phyloP scores from a whole-genome alignment of 2,329 filamentous ascomycete genomes.

The Verticillium albo-atrum region DNA sequence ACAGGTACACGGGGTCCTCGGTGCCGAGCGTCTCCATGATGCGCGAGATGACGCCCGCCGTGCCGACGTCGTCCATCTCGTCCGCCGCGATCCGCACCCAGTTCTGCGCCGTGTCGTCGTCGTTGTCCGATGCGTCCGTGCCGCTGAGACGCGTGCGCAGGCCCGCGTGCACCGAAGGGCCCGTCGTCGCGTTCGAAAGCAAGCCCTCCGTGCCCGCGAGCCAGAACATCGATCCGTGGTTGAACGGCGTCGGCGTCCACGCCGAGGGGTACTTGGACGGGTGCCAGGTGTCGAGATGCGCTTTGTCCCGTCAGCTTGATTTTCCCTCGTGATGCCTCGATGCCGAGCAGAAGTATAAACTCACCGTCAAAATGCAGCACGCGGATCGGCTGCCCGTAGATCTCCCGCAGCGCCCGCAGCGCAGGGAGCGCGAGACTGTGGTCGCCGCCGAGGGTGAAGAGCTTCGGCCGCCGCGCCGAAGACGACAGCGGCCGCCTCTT shows the following conservation, averaged over 20 bases:
- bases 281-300: constrained; percentile 82
- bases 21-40: constrained; percentile 71
- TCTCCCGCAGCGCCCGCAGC: constrained; percentile 58
- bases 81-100: constrained; percentile 79
- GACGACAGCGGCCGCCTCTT: constrained; percentile 28
- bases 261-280: constrained; percentile 73
- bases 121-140: constrained; percentile 61
- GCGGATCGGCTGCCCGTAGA: constrained; percentile 58
- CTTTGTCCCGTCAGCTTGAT: constrained; percentile 19
- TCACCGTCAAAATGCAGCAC: constrained; percentile 71
- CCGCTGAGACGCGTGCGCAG: constrained; percentile 72
- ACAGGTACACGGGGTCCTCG: constrained; percentile 75
- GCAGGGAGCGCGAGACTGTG: constrained; percentile 68
- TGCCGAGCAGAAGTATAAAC: no score
- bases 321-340: neutral
- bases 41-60: constrained; percentile 60
- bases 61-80: constrained; percentile 81
- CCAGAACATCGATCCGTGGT: constrained; percentile 91
- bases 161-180: constrained; percentile 76
- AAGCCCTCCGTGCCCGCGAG: constrained; percentile 77
- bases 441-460: constrained; percentile 70
- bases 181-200: constrained; percentile 64
- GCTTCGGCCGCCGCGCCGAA: constrained; percentile 39
- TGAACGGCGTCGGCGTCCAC: constrained; percentile 71
- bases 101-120: constrained; percentile 69